Conservation (phyloP, 78 protist species). For the Ministeria vibrans region DNA sequence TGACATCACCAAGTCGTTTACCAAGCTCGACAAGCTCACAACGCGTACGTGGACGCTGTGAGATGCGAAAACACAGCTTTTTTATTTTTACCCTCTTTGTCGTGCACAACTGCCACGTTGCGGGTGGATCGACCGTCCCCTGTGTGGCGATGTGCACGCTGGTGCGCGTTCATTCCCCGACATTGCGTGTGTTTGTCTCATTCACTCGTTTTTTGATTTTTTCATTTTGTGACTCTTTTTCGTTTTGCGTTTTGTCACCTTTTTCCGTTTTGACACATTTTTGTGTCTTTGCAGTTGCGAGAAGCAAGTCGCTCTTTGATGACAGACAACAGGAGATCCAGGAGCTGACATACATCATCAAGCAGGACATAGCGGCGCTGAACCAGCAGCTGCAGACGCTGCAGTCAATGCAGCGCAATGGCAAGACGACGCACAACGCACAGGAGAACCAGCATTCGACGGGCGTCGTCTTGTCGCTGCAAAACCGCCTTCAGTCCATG, state of each 20-base stretch:
- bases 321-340: slow-evolving; percentile 30
- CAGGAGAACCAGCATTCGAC: neutral
- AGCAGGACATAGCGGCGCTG: slow-evolving; percentile 25
- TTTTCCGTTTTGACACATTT: too few species aligned
- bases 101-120: neutral
- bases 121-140: neutral
- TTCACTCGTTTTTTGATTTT: neutral
- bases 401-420: neutral
- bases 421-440: neutral
- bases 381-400: slow-evolving; percentile 20
- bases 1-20: neutral
- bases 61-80: neutral
- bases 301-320: slow-evolving; percentile 12
- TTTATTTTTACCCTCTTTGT: neutral
- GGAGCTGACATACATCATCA: slow-evolving; percentile 44
- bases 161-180: neutral
- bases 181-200: neutral
- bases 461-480: slow-evolving; percentile 22
- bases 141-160: neutral
- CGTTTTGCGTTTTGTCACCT: too few species aligned
- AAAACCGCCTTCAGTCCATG: slow-evolving; percentile 1
- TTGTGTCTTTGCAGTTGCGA: slow-evolving; percentile 6
- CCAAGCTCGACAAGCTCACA: neutral
- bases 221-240: too few species aligned
- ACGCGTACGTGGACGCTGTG: neutral